Conservation (phyloP, 352 stramenopile species). For the Globisporangium cederbergense region DNA sequence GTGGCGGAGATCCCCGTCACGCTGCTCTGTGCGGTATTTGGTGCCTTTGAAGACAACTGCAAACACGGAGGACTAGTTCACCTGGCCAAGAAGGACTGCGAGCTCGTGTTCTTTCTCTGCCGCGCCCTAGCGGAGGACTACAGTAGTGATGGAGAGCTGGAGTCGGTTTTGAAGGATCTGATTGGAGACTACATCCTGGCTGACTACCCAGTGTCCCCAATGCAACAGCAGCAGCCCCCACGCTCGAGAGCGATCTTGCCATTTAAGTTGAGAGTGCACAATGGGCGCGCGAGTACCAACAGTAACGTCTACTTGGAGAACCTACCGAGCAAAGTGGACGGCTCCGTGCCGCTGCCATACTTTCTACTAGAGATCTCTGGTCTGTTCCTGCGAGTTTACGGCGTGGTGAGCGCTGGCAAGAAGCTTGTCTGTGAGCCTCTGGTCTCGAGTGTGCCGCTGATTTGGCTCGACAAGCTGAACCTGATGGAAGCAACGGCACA, state of each 20-base stretch:
- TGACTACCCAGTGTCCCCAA: not conserved
- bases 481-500: not conserved
- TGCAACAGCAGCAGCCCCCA: not conserved
- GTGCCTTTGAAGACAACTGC: conserved; percentile 4
- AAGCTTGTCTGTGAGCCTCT: not conserved
- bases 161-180: not conserved
- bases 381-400: conserved; percentile 5
- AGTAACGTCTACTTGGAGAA: not conserved
- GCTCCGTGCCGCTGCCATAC: not conserved
- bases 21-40: not conserved
- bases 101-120: conserved; percentile 1
- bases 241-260: not conserved
- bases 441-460: not conserved
- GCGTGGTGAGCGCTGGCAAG: not conserved
- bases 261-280: not conserved
- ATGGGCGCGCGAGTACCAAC: not conserved
- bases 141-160: not conserved
- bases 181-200: not conserved
- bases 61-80: not conserved
- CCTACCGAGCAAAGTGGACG: not conserved
- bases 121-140: not conserved
- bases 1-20: not conserved
- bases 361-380: conserved; percentile 1
- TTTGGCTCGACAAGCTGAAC: conserved; percentile 5
- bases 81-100: conserved; percentile 1